phyloP scores from a whole-genome alignment of 129 eudicot genomes.

The sunflower (Helianthus annuus) region HanXRQr2.0-SUNRISE NC_035443.2:167273805-167274304 shows the following conservation, averaged over 20 bases:
- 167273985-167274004: no score
- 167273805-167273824: no score
- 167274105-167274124: background rate
- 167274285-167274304: constrained; percentile 6
- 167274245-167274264: constrained; percentile 83
- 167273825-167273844: no score
- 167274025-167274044: background rate
- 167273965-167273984: no score
- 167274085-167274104: constrained; percentile 1
- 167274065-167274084: background rate
- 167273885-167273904: no score
- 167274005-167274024: background rate
- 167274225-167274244: constrained; percentile 90
- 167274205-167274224: constrained; percentile 88
- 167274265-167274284: constrained; percentile 51
- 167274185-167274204: constrained; percentile 56
- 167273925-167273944: no score
- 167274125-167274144: background rate
- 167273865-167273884: no score
- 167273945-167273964: no score
- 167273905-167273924: no score
- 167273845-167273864: no score
- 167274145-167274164: constrained; percentile 21
- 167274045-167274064: background rate
- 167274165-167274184: background rate